Evolutionary conservation across 2,329 filamentous ascomycete species (phyloP).

Genomic region (Cladosporium phlei): DNA sequence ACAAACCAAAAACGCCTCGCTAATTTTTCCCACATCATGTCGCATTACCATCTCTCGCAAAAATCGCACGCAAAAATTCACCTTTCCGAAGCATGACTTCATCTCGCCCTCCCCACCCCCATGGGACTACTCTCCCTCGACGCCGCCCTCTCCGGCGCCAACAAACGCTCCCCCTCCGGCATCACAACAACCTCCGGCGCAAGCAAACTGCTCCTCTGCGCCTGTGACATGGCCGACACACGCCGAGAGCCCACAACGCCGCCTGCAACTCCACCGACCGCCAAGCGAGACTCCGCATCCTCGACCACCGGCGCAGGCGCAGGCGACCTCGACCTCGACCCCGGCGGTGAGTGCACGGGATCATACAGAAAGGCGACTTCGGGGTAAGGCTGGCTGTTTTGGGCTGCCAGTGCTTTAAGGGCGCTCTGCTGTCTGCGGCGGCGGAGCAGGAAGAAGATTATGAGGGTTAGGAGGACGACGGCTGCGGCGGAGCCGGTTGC

Average conservation of each 20-base stretch:
- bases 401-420: slow-evolving; percentile 6
- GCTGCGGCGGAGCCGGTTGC: slow-evolving; percentile 18
- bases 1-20: too few relatives aligned
- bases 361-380: slow-evolving; percentile 20
- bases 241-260: not conserved
- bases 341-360: slow-evolving; percentile 8
- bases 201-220: not conserved
- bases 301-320: not conserved
- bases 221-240: too few relatives aligned
- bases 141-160: slow-evolving; percentile 2
- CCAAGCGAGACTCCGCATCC: not conserved
- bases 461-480: slow-evolving; percentile 16
- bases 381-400: slow-evolving; percentile 12
- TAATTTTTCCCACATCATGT: too few relatives aligned
- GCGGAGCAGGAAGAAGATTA: slow-evolving; percentile 14
- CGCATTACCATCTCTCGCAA: too few relatives aligned
- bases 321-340: not conserved
- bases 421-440: slow-evolving; percentile 13
- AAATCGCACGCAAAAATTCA: not conserved
- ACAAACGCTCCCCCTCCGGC: slow-evolving; percentile 2
- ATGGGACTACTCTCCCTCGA: slow-evolving; percentile 5
- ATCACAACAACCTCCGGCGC: slow-evolving; percentile 9
- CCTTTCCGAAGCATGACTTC: not conserved
- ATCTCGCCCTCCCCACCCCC: not conserved
- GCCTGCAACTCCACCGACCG: too few relatives aligned